These are phyloP conservation scores for Lasiosphaeria miniovina DNA, from an alignment of 495 filamentous ascomycete genomes.

Conservation along the genomic window DNA sequence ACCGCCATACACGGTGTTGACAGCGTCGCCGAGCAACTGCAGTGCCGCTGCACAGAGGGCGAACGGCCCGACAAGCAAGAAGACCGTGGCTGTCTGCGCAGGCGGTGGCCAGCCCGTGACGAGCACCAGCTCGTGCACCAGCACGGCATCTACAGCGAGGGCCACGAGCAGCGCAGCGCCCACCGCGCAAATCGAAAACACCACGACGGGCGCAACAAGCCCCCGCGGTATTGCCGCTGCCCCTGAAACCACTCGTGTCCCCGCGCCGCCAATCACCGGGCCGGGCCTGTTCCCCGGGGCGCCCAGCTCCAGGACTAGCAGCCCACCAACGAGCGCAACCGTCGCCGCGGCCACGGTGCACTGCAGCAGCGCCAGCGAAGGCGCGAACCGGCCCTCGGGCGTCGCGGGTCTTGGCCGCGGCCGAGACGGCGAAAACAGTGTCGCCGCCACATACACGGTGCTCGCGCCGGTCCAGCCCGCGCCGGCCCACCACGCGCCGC, in stretches of 20 bases:
- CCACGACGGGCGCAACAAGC: constrained; percentile 12
- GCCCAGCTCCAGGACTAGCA: constrained; percentile 4
- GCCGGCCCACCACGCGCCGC: constrained; percentile 17
- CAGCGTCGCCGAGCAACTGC: constrained; percentile 12
- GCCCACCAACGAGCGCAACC: constrained; percentile 8
- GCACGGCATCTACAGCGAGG: constrained; percentile 6
- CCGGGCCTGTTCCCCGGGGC: not conserved
- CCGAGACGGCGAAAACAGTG: not conserved
- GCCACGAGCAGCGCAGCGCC: constrained; percentile 13
- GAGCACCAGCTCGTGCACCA: constrained; percentile 18
- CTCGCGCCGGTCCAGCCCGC: constrained; percentile 6
- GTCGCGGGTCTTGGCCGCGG: not conserved
- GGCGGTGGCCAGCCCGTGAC: constrained; percentile 18
- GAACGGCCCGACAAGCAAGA: constrained; percentile 15
- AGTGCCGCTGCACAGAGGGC: constrained; percentile 15
- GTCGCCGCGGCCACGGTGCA: constrained; percentile 6
- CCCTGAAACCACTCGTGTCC: too few species aligned
- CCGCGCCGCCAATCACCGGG: too few species aligned
- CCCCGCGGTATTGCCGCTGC: not conserved
- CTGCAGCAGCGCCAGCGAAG: constrained; percentile 3
- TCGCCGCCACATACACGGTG: constrained; percentile 9
- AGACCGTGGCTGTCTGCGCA: constrained; percentile 8
- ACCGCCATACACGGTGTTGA: not conserved
- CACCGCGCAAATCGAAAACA: constrained; percentile 7
- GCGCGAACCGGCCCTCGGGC: constrained; percentile 10